Evolutionary conservation across 2,329 filamentous ascomycete species (phyloP), one percentile per base, ranked within the genome.

Genomic region (Colletotrichum gigasporum): DNA sequence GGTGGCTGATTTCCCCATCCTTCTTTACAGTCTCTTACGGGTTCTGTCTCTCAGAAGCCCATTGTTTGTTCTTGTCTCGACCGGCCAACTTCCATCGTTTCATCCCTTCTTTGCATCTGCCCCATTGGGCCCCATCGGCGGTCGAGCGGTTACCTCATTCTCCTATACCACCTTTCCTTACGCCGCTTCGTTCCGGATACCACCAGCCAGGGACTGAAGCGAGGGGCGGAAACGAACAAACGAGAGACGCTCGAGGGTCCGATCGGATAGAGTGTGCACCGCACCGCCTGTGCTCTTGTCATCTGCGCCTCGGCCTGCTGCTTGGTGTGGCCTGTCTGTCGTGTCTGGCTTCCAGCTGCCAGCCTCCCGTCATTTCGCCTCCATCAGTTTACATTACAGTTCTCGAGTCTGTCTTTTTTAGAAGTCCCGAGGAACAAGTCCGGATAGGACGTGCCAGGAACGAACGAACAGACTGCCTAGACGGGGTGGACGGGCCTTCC

Each of bases 1-100:
- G n/a, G n/a, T n/a, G n/a, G n/a, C n/a, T n/a, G n/a, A n/a, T n/a
- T n/a, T 34, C 30, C 35, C n/a, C 14, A 32, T 14, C 52, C 39
- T 12, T 54, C 45, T 42, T 26, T 59, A 16, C 24, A 42, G 30
- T 22, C 20, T 41, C n/a, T 16, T 26, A 20, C 34, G 44, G 16
- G 24, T 4, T 28, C 20, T 26, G 14, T n/a, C 42, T 45, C 42
- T 22, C n/a, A 22, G 18, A 51, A 32, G 24, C 35, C n/a, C 28
- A 26, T 39, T 41, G 12, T 54, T 48, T 39, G 39, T 47, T 37
- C 48, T 39, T 57, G 35, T 39, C 53, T 26, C 45, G 53, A 48
- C 42, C 42, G 39, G 55, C 60, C 32, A 42, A 42, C 37, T 54
- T 47, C 41, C 48, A 26, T 60, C 41, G 61, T 64, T 64, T 61